phyloP scores from a whole-genome alignment of 495 filamentous ascomycete species.

The Zalerion maritima region DNA sequence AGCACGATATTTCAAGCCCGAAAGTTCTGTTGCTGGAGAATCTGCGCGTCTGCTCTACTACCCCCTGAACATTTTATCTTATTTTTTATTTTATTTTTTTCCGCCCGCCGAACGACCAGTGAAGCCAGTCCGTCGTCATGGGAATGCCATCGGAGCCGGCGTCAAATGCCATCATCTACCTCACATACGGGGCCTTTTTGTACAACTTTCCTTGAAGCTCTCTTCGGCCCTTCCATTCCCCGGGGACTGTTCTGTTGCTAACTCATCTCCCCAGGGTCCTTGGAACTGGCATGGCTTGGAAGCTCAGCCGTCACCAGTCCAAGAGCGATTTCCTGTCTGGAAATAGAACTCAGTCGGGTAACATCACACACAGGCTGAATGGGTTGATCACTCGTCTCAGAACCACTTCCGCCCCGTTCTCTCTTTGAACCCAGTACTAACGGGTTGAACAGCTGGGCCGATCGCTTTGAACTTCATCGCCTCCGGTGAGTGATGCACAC shows the following conservation, averaged over 20 bases:
- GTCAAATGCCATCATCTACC: conserved; percentile 63
- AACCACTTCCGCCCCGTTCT: conserved; percentile 3
- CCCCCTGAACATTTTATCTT: too few relatives aligned
- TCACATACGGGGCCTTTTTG: conserved; percentile 59
- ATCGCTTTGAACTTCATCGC: conserved; percentile 72
- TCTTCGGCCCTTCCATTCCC: background rate
- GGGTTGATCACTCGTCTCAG: conserved; percentile 2
- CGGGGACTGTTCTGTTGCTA: background rate
- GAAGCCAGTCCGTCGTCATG: conserved; percentile 25
- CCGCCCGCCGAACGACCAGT: too few relatives aligned
- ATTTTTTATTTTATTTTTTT: too few relatives aligned
- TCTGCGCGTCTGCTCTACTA: too few relatives aligned
- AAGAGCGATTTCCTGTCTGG: conserved; percentile 54
- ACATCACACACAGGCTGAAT: conserved; percentile 18
- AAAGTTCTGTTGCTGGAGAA: too few relatives aligned
- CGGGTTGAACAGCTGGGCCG: conserved; percentile 40
- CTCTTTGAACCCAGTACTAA: conserved; percentile 9
- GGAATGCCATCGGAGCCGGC: conserved; percentile 52
- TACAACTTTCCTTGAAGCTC: conserved; percentile 25
- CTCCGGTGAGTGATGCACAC: conserved; percentile 53
- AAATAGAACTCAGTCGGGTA: conserved; percentile 65
- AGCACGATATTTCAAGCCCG: too few relatives aligned
- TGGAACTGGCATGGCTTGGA: conserved; percentile 53
- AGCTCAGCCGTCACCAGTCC: conserved; percentile 48
- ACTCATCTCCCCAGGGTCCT: conserved; percentile 30